Evolutionary conservation across 345 rosid genomes (phyloP), one percentile per base, ranked within the genome.

Genomic region (Citrus glauca): DNA sequence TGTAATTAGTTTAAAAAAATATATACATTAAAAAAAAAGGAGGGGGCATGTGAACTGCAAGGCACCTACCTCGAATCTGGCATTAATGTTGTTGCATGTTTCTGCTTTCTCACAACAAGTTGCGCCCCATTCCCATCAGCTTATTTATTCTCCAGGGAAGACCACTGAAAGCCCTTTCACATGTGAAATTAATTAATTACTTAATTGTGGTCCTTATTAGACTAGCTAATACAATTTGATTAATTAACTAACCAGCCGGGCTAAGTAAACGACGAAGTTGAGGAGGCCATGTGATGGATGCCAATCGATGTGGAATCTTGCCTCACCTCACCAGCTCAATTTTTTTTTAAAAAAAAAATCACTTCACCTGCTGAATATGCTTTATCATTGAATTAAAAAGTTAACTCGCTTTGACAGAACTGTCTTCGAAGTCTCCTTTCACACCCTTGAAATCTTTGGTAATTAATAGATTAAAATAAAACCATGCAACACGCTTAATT

Each of bases 11-110:
- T 38, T 38, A 38, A 80, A 84, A 78, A 78, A 24, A 59, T 78
- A 77, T 68, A 40, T 14, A 20, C 9, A 48, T 3, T 0, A 6
- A 37, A 6, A 37, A 1, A 35, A 6, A 4, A 0, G 57, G 57
- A 53, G 7, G 57, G 22, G 57, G 84, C 98, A 91, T 91, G 96
- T 93, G 98, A 45, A 45, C 50, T 45, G 50, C 85, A 86, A 75
- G 90, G 90, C 93, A 89, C 85, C 79, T 78, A 86, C 89, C 86
- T 90, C 88, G 91, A 87, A 88, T 89, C 92, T 80, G 84, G 86
- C 84, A 80, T 75, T 45, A 45, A 13, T 45, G 50, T 45, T 67
- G 77, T 33, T 82, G 88, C 90, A 85, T 90, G 84, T 79, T 87
- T 87, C 84, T 78, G 81, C 80, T 77, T 78, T 85, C 75, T 78